A percentile compares a stretch with the other conserved stretches of the same genome.
phyloP scores from a whole-genome alignment of 1,139 yeast genomes.

The Saccharomyces uvarum region DNA sequence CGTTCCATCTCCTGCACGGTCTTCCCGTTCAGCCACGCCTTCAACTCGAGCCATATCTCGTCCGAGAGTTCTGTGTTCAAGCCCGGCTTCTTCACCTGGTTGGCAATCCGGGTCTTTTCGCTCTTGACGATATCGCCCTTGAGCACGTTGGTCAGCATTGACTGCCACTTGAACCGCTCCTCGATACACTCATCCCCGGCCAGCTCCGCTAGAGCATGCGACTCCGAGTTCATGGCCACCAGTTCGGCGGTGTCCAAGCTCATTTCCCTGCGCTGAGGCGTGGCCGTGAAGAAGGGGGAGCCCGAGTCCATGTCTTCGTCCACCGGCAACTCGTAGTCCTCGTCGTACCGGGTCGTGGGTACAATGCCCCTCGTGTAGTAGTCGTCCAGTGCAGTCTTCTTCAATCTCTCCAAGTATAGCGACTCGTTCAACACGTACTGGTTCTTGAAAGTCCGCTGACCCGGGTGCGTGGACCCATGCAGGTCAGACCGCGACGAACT shows the following conservation, averaged over 20 bases:
- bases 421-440: not conserved
- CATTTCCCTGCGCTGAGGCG: not conserved
- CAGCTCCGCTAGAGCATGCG: not conserved
- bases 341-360: not conserved
- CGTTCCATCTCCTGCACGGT: conserved; percentile 70
- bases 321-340: not conserved
- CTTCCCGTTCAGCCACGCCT: conserved; percentile 72
- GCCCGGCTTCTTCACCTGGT: conserved; percentile 33
- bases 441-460: not conserved
- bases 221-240: not conserved
- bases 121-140: conserved; percentile 89
- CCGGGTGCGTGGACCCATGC: not conserved
- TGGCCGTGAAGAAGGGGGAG: not conserved
- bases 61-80: conserved; percentile 55
- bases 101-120: conserved; percentile 71
- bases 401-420: not conserved
- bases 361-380: not conserved
- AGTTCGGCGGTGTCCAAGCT: not conserved
- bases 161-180: conserved; percentile 90
- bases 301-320: not conserved
- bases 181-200: conserved; percentile 32
- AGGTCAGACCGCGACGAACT: not conserved
- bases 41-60: conserved; percentile 62
- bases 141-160: conserved; percentile 77
- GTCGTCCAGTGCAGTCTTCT: not conserved